Base-by-base conservation (phyloP, 495 filamentous ascomycete genomes). In the Hypoxylon subgilvum region DNA sequence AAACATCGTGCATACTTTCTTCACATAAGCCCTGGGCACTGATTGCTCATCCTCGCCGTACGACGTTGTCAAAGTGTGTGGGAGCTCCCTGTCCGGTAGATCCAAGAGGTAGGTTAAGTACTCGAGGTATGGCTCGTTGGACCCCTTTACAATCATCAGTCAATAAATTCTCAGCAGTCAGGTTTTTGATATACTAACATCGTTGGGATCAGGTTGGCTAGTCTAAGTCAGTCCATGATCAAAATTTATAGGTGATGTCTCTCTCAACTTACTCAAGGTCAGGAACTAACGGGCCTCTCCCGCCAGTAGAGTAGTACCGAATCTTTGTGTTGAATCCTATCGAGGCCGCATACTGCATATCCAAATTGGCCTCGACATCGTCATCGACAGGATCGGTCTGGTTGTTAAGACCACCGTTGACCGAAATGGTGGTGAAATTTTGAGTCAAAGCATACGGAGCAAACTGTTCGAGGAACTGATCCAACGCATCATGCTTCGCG, bases 1-100 rank as follows among this genome's bases (percentile, higher is more conserved):
- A 62, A 79, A 71, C 70, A 89, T 82, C 67, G 85, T 84, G 77
- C 90, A 93, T 0, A 90, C 86, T 39, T 76, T 80, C 40, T 76
- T 71, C 45, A 87, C 85, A 62, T 91, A 93, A 1, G 75, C 63
- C 30, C 75, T 67, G 0, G 89, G 88, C 0, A 94, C 80, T 4
- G 82, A 87, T 73, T 92, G 73, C 69, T 96, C 90, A 41, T 91
- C 82, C 57, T 92, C 89, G 22, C 88, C 89, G 66, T 96, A 96
- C 0, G 86, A 90, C 36, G 84, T 90, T 27, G 87, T 86, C 45
- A 96, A 79, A 8, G 88, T 86, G 47, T 88, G 83, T 0, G 90
- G 90, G 2, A 94, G 79, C 4, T 84, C 75, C 8, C 49, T 23
- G 53, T 74, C 70, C 0, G 79, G 69, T 0, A 82, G 67, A 8